phyloP scores from a whole-genome alignment of 2,329 filamentous ascomycete species.

The Stagonosporopsis vannaccii region DNA sequence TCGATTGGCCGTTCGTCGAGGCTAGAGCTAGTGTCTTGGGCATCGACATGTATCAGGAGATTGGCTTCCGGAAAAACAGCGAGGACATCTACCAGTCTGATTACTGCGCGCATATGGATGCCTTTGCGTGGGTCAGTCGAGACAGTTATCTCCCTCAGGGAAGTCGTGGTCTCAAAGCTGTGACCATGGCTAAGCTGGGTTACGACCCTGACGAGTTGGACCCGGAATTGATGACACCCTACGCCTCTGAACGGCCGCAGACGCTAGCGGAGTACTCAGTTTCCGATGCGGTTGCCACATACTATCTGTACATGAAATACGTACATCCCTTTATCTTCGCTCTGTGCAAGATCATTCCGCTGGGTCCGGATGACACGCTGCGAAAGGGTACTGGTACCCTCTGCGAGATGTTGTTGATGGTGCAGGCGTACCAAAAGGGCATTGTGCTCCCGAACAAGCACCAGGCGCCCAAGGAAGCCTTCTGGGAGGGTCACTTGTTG shows the following conservation, averaged over 20 bases:
- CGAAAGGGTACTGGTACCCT: conserved; percentile 96
- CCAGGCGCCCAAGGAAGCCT: conserved; percentile 85
- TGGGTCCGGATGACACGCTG: conserved; percentile 90
- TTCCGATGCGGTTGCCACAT: conserved; percentile 97
- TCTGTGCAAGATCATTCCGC: conserved; percentile 91
- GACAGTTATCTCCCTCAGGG: conserved; percentile 98
- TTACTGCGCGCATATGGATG: conserved; percentile 98
- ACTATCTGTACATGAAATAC: conserved; percentile 99
- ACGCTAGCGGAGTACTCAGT: conserved; percentile 97
- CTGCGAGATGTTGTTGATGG: conserved; percentile 99
- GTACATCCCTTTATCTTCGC: conserved; percentile 99
- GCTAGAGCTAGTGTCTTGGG: conserved; percentile 90
- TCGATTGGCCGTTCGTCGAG: conserved; percentile 99
- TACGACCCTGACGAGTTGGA: conserved; percentile 99
- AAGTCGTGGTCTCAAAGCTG: conserved; percentile 94
- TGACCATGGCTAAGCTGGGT: conserved; percentile 95
- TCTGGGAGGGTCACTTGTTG: conserved; percentile 95
- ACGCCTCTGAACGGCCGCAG: conserved; percentile 87
- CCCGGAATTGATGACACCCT: conserved; percentile 93
- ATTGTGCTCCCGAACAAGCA: conserved; percentile 98
- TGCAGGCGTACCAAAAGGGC: conserved; percentile 89
- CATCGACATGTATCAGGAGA: conserved; percentile 99
- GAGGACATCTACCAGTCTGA: conserved; percentile 97
- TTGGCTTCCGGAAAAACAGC: conserved; percentile 92
- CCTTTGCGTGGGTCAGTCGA: conserved; percentile 98